Evolutionary conservation across 768 basidiomycete genomes (phyloP).

Genomic region (Strobilomyces confusus): DNA sequence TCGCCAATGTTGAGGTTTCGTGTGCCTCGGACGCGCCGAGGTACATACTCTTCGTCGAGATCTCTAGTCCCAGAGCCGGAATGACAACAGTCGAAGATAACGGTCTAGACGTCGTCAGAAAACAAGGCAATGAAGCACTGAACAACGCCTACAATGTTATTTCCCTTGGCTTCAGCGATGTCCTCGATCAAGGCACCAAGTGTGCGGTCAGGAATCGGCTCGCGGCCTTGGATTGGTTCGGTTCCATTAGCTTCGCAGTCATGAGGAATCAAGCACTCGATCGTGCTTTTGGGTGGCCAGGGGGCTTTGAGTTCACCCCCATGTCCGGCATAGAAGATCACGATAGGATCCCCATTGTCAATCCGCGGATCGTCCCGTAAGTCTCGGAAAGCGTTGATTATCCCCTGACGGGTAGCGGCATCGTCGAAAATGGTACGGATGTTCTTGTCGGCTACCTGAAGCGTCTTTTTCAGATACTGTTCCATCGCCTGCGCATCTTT

Average conservation of each 20-base stretch:
- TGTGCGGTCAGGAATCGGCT: slow-evolving; percentile 8
- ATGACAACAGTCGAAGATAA: slow-evolving; percentile 46
- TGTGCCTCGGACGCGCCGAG: slow-evolving; percentile 3
- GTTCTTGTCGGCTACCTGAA: slow-evolving; percentile 30
- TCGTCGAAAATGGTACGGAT: slow-evolving; percentile 37
- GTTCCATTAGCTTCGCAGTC: background rate
- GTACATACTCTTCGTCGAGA: background rate
- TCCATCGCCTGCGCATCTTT: slow-evolving; percentile 33
- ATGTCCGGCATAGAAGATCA: slow-evolving; percentile 46
- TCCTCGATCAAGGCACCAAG: too few species aligned
- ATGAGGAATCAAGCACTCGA: background rate
- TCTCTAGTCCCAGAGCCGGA: slow-evolving; percentile 36
- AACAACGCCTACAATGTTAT: slow-evolving; percentile 38
- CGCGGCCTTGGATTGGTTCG: slow-evolving; percentile 3
- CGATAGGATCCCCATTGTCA: slow-evolving; percentile 31
- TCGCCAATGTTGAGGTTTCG: slow-evolving; percentile 3
- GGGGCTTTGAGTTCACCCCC: slow-evolving; percentile 31
- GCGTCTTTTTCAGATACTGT: slow-evolving; percentile 26
- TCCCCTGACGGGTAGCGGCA: slow-evolving; percentile 35
- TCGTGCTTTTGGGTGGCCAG: slow-evolving; percentile 29
- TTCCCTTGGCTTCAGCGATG: slow-evolving; percentile 20
- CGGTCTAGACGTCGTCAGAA: slow-evolving; percentile 28
- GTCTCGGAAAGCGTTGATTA: slow-evolving; percentile 23
- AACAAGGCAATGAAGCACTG: slow-evolving; percentile 7
- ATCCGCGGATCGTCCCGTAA: slow-evolving; percentile 30